Percentiles rank a stretch among this genome's conserved stretches.
phyloP scores from a whole-genome alignment of 2,329 filamentous ascomycete species.

The Aureobasidium sp. region DNA sequence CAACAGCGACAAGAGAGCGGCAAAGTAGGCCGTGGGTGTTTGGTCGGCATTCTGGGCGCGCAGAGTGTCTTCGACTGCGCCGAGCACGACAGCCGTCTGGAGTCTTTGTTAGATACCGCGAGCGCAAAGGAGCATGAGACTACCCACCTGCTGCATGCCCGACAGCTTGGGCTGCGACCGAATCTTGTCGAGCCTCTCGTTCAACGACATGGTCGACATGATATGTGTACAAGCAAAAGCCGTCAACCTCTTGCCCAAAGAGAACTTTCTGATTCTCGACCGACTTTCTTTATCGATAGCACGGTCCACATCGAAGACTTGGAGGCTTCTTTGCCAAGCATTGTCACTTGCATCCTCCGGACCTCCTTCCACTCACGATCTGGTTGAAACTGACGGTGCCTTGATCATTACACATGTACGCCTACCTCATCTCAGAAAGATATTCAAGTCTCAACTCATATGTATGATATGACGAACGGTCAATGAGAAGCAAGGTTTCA shows the following conservation, averaged over 20 bases:
- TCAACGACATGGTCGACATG: constrained; percentile 50
- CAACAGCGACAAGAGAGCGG: constrained; percentile 83
- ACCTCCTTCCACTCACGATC: too few species aligned
- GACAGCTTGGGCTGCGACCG: constrained; percentile 86
- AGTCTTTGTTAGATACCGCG: not conserved
- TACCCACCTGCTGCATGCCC: constrained; percentile 67
- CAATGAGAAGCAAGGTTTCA: too few species aligned
- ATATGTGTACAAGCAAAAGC: constrained; percentile 2
- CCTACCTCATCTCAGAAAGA: too few species aligned
- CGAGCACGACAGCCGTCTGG: constrained; percentile 77
- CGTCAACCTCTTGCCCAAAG: not conserved
- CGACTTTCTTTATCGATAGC: constrained; percentile 12
- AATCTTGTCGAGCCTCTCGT: constrained; percentile 95
- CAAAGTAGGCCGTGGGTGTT: constrained; percentile 88
- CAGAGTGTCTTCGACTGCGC: constrained; percentile 87
- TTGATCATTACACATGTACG: too few species aligned
- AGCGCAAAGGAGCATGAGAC: too few species aligned
- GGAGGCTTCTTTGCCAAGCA: not conserved
- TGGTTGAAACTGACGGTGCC: too few species aligned
- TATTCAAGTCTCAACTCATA: too few species aligned
- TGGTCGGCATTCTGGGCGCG: constrained; percentile 77
- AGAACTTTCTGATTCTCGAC: not conserved
- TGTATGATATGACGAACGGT: too few species aligned
- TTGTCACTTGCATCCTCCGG: too few species aligned
- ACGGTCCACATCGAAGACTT: not conserved